phyloP scores from a whole-genome alignment of 345 rosid species.

The Syzygium aqueum region DNA sequence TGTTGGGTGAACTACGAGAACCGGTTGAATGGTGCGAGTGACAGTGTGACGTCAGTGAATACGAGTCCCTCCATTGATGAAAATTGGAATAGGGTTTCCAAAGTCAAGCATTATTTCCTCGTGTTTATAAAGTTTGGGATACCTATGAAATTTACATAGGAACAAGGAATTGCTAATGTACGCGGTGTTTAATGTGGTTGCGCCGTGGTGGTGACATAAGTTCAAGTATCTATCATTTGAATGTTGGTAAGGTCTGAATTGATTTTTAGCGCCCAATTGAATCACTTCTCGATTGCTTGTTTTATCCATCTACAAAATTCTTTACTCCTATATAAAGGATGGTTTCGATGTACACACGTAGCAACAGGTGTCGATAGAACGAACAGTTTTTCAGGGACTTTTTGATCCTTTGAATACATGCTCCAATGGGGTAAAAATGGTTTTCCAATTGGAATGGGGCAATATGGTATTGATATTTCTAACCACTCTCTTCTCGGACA shows the following conservation, averaged over 20 bases:
- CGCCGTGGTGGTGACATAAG: fast-evolving
- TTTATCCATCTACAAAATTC: not conserved
- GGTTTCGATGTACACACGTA: not conserved
- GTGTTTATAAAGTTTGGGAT: not conserved
- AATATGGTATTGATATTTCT: not conserved
- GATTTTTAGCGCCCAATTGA: not conserved
- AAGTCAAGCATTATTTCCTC: not conserved
- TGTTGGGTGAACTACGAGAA: not conserved
- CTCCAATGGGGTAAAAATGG: not conserved
- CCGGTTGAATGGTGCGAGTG: not conserved
- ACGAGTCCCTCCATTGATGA: not conserved
- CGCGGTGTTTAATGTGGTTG: not conserved
- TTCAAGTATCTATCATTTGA: not conserved
- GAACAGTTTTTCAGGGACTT: not conserved
- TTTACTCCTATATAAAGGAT: not conserved
- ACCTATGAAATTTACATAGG: not conserved
- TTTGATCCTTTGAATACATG: not conserved
- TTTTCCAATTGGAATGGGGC: not conserved
- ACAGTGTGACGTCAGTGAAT: not conserved
- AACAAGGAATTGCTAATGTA: not conserved
- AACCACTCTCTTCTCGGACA: not conserved
- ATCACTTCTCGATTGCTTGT: not conserved
- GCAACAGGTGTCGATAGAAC: not conserved
- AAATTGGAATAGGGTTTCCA: not conserved
- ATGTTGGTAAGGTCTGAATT: not conserved